Percentiles rank a stretch among this genome's conserved stretches.
These are phyloP conservation scores for Parietichytrium sp. DNA, from an alignment of 108 stramenopile genomes.

Conservation along the genomic window DNA sequence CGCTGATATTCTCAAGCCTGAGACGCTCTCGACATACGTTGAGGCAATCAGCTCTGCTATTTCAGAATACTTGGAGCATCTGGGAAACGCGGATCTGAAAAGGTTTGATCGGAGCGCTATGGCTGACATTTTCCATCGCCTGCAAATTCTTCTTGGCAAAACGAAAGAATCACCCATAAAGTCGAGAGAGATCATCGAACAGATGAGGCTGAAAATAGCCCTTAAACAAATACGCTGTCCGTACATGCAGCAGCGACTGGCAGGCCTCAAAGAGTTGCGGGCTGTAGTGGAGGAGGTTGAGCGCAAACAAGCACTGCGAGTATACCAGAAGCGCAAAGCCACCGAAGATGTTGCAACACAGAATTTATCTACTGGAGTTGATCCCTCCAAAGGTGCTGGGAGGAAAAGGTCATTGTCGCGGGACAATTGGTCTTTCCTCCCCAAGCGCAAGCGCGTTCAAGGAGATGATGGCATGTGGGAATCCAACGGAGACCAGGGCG, in stretches of 20 bases:
- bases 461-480: too few species aligned
- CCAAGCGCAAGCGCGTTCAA: too few species aligned
- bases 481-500: too few species aligned
- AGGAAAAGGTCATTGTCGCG: too few species aligned
- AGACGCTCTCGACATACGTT: too few species aligned
- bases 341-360: too few species aligned
- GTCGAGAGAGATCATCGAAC: background rate
- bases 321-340: too few species aligned
- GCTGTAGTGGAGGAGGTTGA: conserved; percentile 1
- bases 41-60: background rate
- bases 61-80: background rate
- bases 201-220: background rate
- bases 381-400: too few species aligned
- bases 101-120: background rate
- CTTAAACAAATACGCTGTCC: conserved; percentile 20
- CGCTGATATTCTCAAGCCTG: too few species aligned
- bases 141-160: background rate
- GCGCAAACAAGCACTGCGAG: too few species aligned
- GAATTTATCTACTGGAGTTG: too few species aligned
- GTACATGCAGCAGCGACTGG: conserved; percentile 26
- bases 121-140: background rate
- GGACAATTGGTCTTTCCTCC: too few species aligned
- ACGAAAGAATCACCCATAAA: background rate
- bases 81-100: background rate
- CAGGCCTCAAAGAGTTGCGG: conserved; percentile 9